These are phyloP conservation scores for Mycena floridula DNA, from an alignment of 768 basidiomycete genomes.

Conservation along the genomic window DNA sequence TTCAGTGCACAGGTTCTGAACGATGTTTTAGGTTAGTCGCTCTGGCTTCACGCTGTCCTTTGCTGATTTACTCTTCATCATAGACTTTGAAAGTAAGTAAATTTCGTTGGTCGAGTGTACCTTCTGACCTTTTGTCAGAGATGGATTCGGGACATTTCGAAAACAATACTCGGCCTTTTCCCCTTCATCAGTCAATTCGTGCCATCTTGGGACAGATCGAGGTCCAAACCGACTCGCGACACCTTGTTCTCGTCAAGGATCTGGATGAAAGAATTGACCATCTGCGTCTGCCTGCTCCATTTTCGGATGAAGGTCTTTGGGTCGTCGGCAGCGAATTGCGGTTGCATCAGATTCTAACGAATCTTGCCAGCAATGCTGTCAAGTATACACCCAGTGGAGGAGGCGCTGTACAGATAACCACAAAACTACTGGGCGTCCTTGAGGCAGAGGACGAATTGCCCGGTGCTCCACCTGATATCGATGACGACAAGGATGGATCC, in stretches of 20 bases:
- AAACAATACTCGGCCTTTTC: constrained; percentile 30
- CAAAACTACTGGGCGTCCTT: background rate
- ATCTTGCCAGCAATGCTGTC: constrained; percentile 33
- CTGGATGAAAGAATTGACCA: constrained; percentile 32
- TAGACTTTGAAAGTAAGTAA: constrained; percentile 22
- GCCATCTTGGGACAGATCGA: constrained; percentile 18
- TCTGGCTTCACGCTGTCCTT: background rate
- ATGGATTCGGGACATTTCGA: constrained; percentile 32
- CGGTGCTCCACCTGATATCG: constrained; percentile 10
- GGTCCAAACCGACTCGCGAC: constrained; percentile 14
- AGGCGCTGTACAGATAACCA: constrained; percentile 7
- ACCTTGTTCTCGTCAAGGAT: constrained; percentile 23
- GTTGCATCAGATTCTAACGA: constrained; percentile 28
- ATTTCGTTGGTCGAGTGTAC: background rate
- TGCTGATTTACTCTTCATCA: constrained; percentile 10
- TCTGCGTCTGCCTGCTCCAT: constrained; percentile 1
- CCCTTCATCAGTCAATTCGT: constrained; percentile 19
- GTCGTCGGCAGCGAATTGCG: constrained; percentile 38
- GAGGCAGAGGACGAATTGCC: constrained; percentile 5
- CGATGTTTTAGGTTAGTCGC: background rate
- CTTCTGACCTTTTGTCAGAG: constrained; percentile 8
- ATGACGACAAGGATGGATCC: no score
- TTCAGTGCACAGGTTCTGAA: background rate
- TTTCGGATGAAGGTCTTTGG: constrained; percentile 11
- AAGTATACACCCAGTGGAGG: constrained; percentile 23